These are phyloP conservation scores for Globisporangium irregulare DNA, from an alignment of 352 stramenopile genomes.

Conservation along the genomic window DNA sequence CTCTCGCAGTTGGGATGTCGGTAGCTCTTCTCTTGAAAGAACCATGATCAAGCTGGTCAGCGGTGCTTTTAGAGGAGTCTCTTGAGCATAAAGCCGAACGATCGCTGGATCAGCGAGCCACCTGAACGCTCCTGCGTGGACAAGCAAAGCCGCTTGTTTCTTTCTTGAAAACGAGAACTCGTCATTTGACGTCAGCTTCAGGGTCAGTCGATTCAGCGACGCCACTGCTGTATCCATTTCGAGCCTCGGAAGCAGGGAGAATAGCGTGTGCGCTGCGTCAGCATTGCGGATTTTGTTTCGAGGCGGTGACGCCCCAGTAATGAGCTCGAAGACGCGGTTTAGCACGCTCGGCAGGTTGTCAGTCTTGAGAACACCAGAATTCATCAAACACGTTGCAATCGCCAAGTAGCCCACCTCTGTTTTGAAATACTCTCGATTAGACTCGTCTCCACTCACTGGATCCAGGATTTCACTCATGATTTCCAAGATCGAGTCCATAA, in stretches of 20 bases:
- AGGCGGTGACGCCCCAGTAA: constrained; percentile 32
- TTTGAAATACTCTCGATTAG: constrained; percentile 39
- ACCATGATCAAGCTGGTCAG: constrained; percentile 41
- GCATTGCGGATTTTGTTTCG: constrained; percentile 58
- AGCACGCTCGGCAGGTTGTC: constrained; percentile 32
- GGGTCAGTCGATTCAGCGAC: constrained; percentile 35
- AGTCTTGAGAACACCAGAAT: constrained; percentile 44
- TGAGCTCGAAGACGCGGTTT: constrained; percentile 57
- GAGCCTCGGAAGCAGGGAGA: constrained; percentile 44
- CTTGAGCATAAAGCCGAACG: constrained; percentile 30
- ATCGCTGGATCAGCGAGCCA: constrained; percentile 52
- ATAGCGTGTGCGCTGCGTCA: constrained; percentile 51
- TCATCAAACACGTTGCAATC: constrained; percentile 54
- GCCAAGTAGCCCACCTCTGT: constrained; percentile 41
- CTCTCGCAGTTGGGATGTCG: constrained; percentile 46
- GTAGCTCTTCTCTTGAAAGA: constrained; percentile 46
- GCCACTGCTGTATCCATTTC: constrained; percentile 22
- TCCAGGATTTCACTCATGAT: constrained; percentile 50
- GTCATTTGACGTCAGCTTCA: constrained; percentile 45
- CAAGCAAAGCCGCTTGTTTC: constrained; percentile 42
- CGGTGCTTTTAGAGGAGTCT: constrained; percentile 29
- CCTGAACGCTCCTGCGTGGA: constrained; percentile 49
- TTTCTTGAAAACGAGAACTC: constrained; percentile 43
- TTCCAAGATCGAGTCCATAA: constrained; percentile 54
- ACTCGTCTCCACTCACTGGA: constrained; percentile 22